Conservation (phyloP, 1,139 yeast genomes). For the Yamadazyma kanchanaburiensis region DNA sequence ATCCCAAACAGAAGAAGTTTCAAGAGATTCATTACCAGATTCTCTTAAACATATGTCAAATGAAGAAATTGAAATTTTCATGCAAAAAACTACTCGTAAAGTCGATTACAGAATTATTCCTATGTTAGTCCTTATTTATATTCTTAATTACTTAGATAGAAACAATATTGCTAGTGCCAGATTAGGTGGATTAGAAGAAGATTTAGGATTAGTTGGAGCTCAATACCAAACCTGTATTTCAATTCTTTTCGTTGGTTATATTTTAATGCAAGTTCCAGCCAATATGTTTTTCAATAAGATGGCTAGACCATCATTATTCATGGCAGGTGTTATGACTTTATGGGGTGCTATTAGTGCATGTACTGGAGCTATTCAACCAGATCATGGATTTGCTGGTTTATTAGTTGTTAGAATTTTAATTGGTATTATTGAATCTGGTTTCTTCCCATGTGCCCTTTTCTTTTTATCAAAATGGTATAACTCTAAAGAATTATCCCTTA, state of each 20-base stretch:
- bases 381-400: slow-evolving; percentile 37
- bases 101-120: slow-evolving; percentile 56
- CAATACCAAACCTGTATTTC: slow-evolving; percentile 57
- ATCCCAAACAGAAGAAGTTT: slow-evolving; percentile 1
- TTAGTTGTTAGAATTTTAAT: slow-evolving; percentile 47
- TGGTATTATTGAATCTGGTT: slow-evolving; percentile 59
- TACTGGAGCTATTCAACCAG: slow-evolving; percentile 15
- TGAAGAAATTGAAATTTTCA: slow-evolving; percentile 36
- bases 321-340: slow-evolving; percentile 45
- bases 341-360: slow-evolving; percentile 56
- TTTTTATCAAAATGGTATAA: slow-evolving; percentile 49
- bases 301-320: slow-evolving; percentile 49
- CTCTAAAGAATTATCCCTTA: slow-evolving; percentile 43
- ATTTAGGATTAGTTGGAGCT: slow-evolving; percentile 43
- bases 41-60: slow-evolving; percentile 28
- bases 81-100: slow-evolving; percentile 41
- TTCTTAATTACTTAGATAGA: slow-evolving; percentile 55
- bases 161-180: slow-evolving; percentile 62
- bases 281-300: slow-evolving; percentile 46
- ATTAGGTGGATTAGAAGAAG: slow-evolving; percentile 53
- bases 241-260: slow-evolving; percentile 59
- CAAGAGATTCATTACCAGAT: slow-evolving; percentile 21
- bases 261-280: slow-evolving; percentile 58
- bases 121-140: slow-evolving; percentile 49
- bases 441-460: slow-evolving; percentile 52